A percentile compares a stretch with the other conserved stretches of the same genome.
phyloP scores from a whole-genome alignment of 192 early-diverging fungal genomes.

The Coemansia sp. region DNA sequence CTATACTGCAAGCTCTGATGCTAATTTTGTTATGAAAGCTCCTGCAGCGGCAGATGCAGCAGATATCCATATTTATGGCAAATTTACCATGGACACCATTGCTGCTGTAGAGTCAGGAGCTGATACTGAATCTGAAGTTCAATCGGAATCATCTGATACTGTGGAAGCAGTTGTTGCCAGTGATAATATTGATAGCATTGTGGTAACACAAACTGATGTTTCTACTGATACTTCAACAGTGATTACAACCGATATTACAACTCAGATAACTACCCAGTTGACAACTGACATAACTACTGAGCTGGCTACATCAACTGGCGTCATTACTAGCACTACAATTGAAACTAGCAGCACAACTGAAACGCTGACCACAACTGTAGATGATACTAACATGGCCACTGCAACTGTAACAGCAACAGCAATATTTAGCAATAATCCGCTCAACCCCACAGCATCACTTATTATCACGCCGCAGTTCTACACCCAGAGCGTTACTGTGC shows the following conservation, averaged over 20 bases:
- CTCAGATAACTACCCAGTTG: background rate
- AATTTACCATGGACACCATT: background rate
- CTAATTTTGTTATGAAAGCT: conserved; percentile 1
- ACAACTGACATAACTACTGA: conserved; percentile 3
- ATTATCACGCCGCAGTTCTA: conserved; percentile 5
- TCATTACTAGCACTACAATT: conserved; percentile 1
- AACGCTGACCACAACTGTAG: background rate
- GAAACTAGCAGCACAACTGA: conserved; percentile 3
- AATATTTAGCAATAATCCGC: background rate
- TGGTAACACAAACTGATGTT: too few species aligned
- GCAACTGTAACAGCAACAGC: background rate
- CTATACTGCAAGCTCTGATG: conserved; percentile 3
- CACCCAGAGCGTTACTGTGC: conserved; percentile 4
- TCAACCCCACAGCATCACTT: background rate
- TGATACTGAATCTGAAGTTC: background rate
- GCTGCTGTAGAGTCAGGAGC: background rate
- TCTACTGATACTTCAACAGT: background rate
- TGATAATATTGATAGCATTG: background rate
- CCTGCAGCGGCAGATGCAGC: background rate
- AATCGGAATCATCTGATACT: background rate
- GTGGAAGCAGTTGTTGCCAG: background rate
- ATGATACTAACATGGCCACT: background rate
- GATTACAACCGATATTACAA: background rate
- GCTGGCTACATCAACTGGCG: background rate
- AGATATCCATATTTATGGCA: background rate